These are phyloP conservation scores for Candida oleophila DNA, from an alignment of 805 yeast species.

Conservation along the genomic window DNA sequence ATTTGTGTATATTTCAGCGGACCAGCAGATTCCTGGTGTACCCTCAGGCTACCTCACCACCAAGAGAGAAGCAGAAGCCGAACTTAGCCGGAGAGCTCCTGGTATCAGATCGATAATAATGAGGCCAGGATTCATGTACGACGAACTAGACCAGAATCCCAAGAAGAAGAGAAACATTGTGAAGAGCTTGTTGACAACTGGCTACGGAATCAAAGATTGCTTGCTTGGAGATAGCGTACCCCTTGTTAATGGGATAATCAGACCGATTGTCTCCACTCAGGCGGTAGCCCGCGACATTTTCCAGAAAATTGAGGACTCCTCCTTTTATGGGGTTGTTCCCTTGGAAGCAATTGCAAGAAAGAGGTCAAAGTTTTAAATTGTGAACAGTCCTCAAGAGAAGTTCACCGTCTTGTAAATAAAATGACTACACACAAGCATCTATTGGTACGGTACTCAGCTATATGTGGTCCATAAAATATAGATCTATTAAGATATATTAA, in stretches of 20 bases:
- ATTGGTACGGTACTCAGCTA: too few relatives aligned
- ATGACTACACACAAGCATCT: too few relatives aligned
- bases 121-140: constrained; percentile 86
- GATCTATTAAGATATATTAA: too few relatives aligned
- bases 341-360: constrained; percentile 45
- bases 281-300: constrained; percentile 61
- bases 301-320: constrained; percentile 50
- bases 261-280: constrained; percentile 69
- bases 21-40: constrained; percentile 61
- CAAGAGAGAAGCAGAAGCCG: constrained; percentile 75
- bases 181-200: constrained; percentile 40
- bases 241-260: constrained; percentile 45
- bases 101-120: constrained; percentile 58
- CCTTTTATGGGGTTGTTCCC: constrained; percentile 56
- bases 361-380: constrained; percentile 18
- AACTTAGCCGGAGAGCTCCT: constrained; percentile 39
- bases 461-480: too few relatives aligned
- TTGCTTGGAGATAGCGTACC: constrained; percentile 38
- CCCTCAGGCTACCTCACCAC: constrained; percentile 73
- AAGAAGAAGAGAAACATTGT: constrained; percentile 41
- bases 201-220: constrained; percentile 43
- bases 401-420: too few relatives aligned
- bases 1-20: constrained; percentile 82
- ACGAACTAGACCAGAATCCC: constrained; percentile 34
- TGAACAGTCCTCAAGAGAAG: too few relatives aligned